Conservation (phyloP, 306 rosid genomes). For the Rosa persica region DNA sequence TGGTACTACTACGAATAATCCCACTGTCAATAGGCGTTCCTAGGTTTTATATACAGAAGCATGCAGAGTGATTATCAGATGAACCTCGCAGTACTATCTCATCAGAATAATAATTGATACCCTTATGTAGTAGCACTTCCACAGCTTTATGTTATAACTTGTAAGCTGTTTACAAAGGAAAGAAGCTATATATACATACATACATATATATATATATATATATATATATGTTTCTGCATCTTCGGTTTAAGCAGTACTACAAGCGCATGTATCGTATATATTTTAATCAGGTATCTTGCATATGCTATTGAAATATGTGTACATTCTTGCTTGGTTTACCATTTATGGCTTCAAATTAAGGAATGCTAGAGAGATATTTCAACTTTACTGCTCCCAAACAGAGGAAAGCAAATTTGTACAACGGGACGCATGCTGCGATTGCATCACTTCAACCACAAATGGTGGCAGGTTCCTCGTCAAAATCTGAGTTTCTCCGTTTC, state of each 20-base stretch:
- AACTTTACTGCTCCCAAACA: no score
- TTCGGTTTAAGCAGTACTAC: neutral
- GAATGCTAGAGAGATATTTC: no score
- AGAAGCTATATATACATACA: neutral
- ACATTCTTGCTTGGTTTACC: neutral
- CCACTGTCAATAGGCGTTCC: neutral
- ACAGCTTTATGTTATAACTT: neutral
- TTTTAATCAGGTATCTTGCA: neutral
- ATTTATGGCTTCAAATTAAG: neutral
- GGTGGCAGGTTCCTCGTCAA: no score
- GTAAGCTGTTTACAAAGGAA: neutral
- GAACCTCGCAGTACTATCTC: neutral
- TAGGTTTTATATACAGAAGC: neutral
- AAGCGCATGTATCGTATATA: no score
- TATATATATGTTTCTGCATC: neutral
- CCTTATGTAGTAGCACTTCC: neutral
- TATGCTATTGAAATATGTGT: neutral
- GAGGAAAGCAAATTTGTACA: no score
- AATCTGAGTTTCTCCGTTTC: no score
- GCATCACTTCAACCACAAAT: no score
- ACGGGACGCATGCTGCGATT: no score
- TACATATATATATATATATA: no score
- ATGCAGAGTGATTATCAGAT: neutral
- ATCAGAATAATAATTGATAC: neutral
- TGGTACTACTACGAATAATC: neutral